phyloP scores from a whole-genome alignment of 257 asterid genomes.

The Gynochthodes officinalis region DNA sequence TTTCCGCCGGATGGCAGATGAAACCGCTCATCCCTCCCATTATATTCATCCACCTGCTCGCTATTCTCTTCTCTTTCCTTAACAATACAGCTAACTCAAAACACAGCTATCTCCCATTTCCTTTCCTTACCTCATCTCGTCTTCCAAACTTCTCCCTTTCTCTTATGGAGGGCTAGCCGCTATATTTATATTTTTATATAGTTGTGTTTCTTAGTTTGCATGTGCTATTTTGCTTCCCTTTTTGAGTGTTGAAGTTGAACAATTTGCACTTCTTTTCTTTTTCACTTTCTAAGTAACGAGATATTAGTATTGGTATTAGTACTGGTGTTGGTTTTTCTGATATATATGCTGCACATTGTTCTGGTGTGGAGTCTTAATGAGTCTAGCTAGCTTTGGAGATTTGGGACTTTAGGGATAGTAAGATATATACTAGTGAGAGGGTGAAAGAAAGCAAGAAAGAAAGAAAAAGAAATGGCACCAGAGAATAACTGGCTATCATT shows the following conservation, averaged over 20 bases:
- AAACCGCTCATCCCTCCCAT: conserved; percentile 76
- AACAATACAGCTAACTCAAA: conserved; percentile 9
- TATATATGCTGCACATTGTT: too few relatives aligned
- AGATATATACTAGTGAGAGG: background rate
- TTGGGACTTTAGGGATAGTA: background rate
- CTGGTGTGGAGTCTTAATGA: background rate
- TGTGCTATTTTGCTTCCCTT: conserved; percentile 19
- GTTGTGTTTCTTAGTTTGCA: conserved; percentile 30
- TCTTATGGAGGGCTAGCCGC: conserved; percentile 7
- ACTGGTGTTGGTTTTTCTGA: too few relatives aligned
- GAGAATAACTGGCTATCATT: conserved; percentile 84
- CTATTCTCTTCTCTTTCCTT: conserved; percentile 7
- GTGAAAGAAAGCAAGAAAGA: too few relatives aligned
- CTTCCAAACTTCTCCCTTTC: background rate
- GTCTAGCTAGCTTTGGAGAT: conserved; percentile 8
- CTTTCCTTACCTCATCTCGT: background rate
- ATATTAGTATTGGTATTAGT: too few relatives aligned
- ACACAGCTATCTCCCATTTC: conserved; percentile 21
- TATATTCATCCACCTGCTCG: conserved; percentile 74
- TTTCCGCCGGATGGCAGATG: conserved; percentile 85
- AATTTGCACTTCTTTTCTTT: background rate
- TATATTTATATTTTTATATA: too few relatives aligned
- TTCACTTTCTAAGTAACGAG: background rate
- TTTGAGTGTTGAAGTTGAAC: background rate
- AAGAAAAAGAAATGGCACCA: conserved; percentile 50